Conservation (phyloP, 768 basidiomycete genomes). For the Suillus subluteus region DNA sequence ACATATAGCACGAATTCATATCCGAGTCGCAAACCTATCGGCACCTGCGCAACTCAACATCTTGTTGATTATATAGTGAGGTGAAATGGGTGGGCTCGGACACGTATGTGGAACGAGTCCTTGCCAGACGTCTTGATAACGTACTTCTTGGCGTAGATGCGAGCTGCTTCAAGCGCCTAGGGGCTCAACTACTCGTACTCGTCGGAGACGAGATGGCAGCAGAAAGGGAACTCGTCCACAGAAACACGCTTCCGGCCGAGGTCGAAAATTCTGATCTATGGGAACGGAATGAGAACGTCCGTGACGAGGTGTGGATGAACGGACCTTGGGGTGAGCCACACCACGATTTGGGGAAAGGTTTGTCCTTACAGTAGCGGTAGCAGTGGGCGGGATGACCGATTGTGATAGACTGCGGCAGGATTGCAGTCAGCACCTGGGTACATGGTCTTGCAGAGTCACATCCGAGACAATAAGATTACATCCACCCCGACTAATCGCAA, state of each 20-base stretch:
- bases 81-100: conserved; percentile 98
- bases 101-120: conserved; percentile 98
- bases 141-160: conserved; percentile 99
- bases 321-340: conserved; percentile 93
- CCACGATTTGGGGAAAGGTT: conserved; percentile 98
- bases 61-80: conserved; percentile 89
- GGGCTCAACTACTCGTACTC: conserved; percentile 97
- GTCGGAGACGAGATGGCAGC: conserved; percentile 94
- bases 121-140: conserved; percentile 98
- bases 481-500: conserved; percentile 1
- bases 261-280: conserved; percentile 96
- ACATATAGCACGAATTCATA: not conserved
- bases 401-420: conserved; percentile 26
- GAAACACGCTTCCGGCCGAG: conserved; percentile 93
- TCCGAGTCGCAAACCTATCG: conserved; percentile 70
- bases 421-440: not conserved
- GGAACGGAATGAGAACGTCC: not conserved
- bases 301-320: conserved; percentile 18
- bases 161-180: conserved; percentile 96
- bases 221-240: conserved; percentile 98
- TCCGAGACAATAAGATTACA: not conserved
- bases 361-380: conserved; percentile 99
- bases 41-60: conserved; percentile 99
- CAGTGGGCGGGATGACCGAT: conserved; percentile 99
- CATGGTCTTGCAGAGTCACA: not conserved